Percentiles rank a stretch among this genome's conserved stretches.
phyloP scores from a whole-genome alignment of 768 basidiomycete species.

The Termitomyces bulborhizus region DNA sequence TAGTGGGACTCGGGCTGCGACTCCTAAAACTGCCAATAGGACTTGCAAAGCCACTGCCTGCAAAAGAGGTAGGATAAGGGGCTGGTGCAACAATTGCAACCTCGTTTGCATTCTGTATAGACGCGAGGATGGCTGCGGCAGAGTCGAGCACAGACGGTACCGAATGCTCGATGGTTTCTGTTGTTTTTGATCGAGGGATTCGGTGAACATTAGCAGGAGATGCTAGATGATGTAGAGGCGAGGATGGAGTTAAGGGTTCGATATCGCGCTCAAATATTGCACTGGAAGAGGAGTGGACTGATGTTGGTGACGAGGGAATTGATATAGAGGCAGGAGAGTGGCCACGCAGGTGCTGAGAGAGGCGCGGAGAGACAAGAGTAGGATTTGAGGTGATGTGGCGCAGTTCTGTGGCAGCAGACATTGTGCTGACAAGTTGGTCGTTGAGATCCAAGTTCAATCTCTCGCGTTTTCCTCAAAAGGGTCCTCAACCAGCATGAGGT shows the following conservation, averaged over 20 bases:
- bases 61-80: slow-evolving; percentile 11
- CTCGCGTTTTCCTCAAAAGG: neutral
- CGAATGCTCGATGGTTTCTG: slow-evolving; percentile 70
- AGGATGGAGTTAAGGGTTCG: slow-evolving; percentile 46
- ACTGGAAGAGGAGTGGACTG: slow-evolving; percentile 76
- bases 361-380: slow-evolving; percentile 33
- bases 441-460: neutral
- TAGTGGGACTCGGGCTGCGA: slow-evolving; percentile 59
- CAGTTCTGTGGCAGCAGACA: slow-evolving; percentile 29
- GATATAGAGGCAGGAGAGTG: slow-evolving; percentile 73
- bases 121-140: slow-evolving; percentile 68
- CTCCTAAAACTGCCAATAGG: slow-evolving; percentile 66
- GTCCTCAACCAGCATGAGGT: neutral
- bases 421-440: neutral
- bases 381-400: slow-evolving; percentile 51
- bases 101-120: slow-evolving; percentile 35
- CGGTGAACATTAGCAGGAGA: slow-evolving; percentile 59
- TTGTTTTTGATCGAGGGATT: slow-evolving; percentile 63
- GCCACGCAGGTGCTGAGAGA: slow-evolving; percentile 36
- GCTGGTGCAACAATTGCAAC: slow-evolving; percentile 61
- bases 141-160: slow-evolving; percentile 84
- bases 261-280: slow-evolving; percentile 93
- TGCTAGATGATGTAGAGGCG: slow-evolving; percentile 12
- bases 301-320: slow-evolving; percentile 75
- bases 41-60: slow-evolving; percentile 54